Conservation (phyloP, 495 filamentous ascomycete species). For the Lophiotrema nucula region DNA sequence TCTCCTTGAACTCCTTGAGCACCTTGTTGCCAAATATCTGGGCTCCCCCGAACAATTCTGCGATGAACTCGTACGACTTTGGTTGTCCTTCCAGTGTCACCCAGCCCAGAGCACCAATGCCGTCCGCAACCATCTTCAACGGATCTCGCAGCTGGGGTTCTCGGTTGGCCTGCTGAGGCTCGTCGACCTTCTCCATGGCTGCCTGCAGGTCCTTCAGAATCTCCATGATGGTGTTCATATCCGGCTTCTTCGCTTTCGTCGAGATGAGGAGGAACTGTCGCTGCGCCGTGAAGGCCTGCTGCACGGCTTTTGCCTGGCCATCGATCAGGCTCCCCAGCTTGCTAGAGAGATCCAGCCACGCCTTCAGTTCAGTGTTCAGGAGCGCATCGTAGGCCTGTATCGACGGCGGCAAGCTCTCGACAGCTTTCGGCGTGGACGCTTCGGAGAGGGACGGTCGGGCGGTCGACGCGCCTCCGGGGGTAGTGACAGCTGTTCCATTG, state of each 20-base stretch:
- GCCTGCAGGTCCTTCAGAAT: conserved; percentile 80
- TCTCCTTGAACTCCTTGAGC: conserved; percentile 83
- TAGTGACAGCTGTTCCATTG: not conserved
- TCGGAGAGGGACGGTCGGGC: not conserved
- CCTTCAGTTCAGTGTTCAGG: conserved; percentile 70
- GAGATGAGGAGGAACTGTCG: conserved; percentile 84
- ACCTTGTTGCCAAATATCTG: conserved; percentile 92
- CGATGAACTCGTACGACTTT: conserved; percentile 78
- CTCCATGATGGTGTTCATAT: conserved; percentile 65
- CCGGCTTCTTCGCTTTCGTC: conserved; percentile 89
- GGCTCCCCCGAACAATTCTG: conserved; percentile 72
- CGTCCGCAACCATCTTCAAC: conserved; percentile 81
- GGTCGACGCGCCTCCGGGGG: not conserved
- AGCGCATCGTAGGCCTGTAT: conserved; percentile 84
- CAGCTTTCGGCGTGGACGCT: conserved; percentile 34
- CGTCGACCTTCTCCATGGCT: conserved; percentile 69
- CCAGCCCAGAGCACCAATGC: conserved; percentile 83
- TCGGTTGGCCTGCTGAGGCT: conserved; percentile 76
- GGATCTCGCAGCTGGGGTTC: conserved; percentile 69
- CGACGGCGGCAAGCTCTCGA: conserved; percentile 66
- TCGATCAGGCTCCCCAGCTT: conserved; percentile 74
- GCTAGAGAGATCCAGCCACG: conserved; percentile 74
- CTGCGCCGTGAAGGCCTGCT: conserved; percentile 73
- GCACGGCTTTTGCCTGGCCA: conserved; percentile 59
- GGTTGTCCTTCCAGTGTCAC: conserved; percentile 69